Evolutionary conservation across 495 filamentous ascomycete species (phyloP), one percentile per base, ranked within the genome.

Genomic region (Talaromyces nanjingensis): DNA sequence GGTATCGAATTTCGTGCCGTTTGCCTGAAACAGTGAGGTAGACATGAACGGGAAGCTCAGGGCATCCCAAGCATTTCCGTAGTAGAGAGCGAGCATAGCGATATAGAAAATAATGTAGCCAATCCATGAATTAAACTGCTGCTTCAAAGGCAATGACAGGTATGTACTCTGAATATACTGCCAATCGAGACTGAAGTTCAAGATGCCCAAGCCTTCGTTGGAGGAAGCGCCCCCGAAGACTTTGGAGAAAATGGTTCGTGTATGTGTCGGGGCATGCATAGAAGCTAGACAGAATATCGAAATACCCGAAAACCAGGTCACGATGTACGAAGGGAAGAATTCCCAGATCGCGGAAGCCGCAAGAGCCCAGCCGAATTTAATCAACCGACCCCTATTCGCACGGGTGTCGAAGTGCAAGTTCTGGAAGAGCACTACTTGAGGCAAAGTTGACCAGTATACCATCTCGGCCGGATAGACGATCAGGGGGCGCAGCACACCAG

Each of bases 191-290:
- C 73, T 75, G 20, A 81, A 39, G 70, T 42, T 42, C 33, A 60
- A 16, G 12, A 60, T 25, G 0, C 81, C 81, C 18, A 76, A 49
- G 31, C 73, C 73, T 59, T 70, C 81, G 64, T 85, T 83, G 1
- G 81, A 81, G 16, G 68, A 64, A 4, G 82, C 70, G 0, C 82
- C 82, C 6, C 82, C 82, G 58, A 84, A 84, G 12, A 84, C 63
- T 6, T 81, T 83, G 57, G 84, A 83, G n/a, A 84, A 65, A 37
- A 68, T 45, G 45, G 67, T 55, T 60, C 75, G 75, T 64, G 60
- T 60, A 37, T 66, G 63, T 20, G 65, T 57, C 22, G 59, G 59
- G 4, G 59, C 59, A 49, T 42, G 12, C 31, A 60, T 60, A 6
- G 59, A 67, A 2, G 63, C 82, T 2, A 85, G 71, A 61, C 82